Evolutionary conservation across 352 stramenopile species (phyloP), one percentile per base, ranked within the genome.

Genomic region (Phytophthora sp.): DNA sequence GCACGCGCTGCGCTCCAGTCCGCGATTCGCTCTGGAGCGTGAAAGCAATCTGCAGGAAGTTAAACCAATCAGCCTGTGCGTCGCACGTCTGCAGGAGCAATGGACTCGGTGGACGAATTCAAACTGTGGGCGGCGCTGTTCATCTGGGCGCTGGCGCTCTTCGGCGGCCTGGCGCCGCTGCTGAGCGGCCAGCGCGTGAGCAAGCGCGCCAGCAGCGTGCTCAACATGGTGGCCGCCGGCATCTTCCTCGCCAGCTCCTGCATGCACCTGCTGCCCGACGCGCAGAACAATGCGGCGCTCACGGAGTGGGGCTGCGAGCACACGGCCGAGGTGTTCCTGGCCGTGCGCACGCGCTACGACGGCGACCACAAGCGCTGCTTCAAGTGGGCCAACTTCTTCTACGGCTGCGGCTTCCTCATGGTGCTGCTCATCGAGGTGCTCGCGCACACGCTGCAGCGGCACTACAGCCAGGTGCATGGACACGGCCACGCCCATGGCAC

Each of bases 341-440:
- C 69, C 31, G 59, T 77, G 34, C 54, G 60, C 15, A 76, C 64
- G 12, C 43, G 31, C 50, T 67, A 64, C 54, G 28, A 75, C 10
- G 46, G 55, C 7, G 58, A 72, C 41, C 69, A 57, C 44, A 77
- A 76, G 54, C 54, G 62, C 23, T 93, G 84, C 62, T 87, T 95
- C 48, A 74, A 84, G 57, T 88, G 83, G 66, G 79, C 84, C 42
- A 89, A 91, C 72, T 89, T 93, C 56, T 91, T 95, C 50, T 95
- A 90, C 50, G 82, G 74, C 28, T 59, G 77, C 38, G 86, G 86
- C 35, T 95, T 95, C 48, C 63, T 93, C 34, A 49, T 91, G 45
- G 77, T 95, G 24, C 61, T 95, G 57, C 49, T 95, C 11, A 61
- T 95, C 17, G 86, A 95, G 38, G 81, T 91, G 10, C 45, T 87